Conservation (phyloP, 2,329 filamentous ascomycete genomes). For the Chaetomiaceae sp. region DNA sequence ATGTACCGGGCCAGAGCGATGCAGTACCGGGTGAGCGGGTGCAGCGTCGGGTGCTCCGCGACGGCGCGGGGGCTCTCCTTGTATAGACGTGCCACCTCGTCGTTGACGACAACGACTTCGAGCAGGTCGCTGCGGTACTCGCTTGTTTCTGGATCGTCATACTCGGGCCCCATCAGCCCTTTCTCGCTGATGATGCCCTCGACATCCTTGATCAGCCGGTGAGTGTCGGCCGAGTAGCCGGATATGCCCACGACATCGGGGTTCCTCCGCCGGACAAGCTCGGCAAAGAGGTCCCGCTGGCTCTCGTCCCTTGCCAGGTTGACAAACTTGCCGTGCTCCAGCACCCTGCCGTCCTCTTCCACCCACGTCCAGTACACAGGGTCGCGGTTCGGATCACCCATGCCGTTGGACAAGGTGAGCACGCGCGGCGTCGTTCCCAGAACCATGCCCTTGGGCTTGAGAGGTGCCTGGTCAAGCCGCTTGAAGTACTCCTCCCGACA, state of each 20-base stretch:
- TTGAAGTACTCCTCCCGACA: constrained; percentile 86
- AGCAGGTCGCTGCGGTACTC: constrained; percentile 74
- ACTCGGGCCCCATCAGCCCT: constrained; percentile 74
- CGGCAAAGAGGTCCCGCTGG: constrained; percentile 66
- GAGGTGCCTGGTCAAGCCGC: constrained; percentile 90
- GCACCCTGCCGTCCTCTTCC: constrained; percentile 83
- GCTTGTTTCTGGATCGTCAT: constrained; percentile 70
- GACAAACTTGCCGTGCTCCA: constrained; percentile 82
- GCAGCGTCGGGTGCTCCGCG: constrained; percentile 74
- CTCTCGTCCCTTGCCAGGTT: constrained; percentile 69
- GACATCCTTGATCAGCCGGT: constrained; percentile 76
- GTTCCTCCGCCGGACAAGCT: constrained; percentile 71
- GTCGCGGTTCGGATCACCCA: constrained; percentile 67
- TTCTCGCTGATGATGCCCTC: constrained; percentile 74
- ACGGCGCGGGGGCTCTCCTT: constrained; percentile 80
- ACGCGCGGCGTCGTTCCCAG: constrained; percentile 85
- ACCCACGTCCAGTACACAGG: constrained; percentile 88
- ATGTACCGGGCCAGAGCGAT: constrained; percentile 85
- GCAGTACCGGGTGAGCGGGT: constrained; percentile 80
- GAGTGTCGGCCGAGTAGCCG: constrained; percentile 82
- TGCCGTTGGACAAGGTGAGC: constrained; percentile 80
- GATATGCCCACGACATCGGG: constrained; percentile 89
- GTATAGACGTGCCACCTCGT: constrained; percentile 95
- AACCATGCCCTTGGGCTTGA: constrained; percentile 89
- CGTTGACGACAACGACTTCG: constrained; percentile 88